These are phyloP conservation scores for Chaetomiaceae sp. DNA, from an alignment of 2,329 filamentous ascomycete genomes.

Conservation along the genomic window DNA sequence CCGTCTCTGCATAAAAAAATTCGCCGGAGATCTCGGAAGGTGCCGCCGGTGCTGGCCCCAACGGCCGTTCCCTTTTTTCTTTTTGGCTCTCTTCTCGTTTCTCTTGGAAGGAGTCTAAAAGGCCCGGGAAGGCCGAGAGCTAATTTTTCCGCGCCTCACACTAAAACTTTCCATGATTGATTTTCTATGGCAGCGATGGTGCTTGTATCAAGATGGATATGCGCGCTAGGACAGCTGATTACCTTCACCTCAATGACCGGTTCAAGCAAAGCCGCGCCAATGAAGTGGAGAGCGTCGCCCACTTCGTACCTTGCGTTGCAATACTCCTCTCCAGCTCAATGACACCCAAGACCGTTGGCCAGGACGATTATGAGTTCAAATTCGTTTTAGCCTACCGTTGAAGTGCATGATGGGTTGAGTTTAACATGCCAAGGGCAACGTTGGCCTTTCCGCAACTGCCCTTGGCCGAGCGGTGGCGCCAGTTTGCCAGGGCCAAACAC, in stretches of 20 bases:
- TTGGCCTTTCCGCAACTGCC: neutral
- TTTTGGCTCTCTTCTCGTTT: too few species aligned
- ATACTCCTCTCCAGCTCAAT: too few species aligned
- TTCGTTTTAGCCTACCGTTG: slow-evolving; percentile 1
- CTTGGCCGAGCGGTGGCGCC: too few species aligned
- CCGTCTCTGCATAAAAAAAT: slow-evolving; percentile 14
- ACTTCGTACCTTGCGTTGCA: too few species aligned
- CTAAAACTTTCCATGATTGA: neutral
- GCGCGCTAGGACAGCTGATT: too few species aligned
- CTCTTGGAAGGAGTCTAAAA: neutral
- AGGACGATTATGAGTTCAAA: neutral
- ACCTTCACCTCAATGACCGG: too few species aligned
- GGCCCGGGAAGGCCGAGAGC: neutral
- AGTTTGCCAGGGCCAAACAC: too few species aligned
- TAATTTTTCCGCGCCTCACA: too few species aligned
- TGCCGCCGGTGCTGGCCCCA: slow-evolving; percentile 7
- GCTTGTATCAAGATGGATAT: too few species aligned
- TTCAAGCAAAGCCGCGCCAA: neutral
- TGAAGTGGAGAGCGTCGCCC: too few species aligned
- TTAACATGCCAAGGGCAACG: neutral
- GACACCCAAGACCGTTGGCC: neutral
- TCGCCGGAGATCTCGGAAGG: slow-evolving; percentile 13
- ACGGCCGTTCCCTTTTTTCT: slow-evolving; percentile 1
- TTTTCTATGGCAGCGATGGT: neutral
- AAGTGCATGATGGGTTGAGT: neutral